Evolutionary conservation across 208 protist genomes (phyloP).

Genomic region (Strigomonas culicis): DNA sequence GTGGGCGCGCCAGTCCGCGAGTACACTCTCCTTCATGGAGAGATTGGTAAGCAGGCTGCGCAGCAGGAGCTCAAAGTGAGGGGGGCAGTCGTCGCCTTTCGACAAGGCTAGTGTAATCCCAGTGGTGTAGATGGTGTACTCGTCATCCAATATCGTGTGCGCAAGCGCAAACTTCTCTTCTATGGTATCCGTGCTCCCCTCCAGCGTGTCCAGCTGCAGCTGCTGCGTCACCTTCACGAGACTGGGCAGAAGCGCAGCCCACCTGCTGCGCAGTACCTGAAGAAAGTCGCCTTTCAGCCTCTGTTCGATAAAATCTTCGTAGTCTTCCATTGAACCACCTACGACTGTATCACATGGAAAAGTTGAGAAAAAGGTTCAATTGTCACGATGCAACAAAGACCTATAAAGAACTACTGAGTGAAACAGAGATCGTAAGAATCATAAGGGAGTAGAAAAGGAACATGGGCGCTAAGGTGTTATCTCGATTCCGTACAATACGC

Average conservation of each 20-base stretch:
- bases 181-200: conserved; percentile 11
- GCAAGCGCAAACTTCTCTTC: conserved; percentile 31
- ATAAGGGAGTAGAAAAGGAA: too few species aligned
- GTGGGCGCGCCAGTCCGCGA: conserved; percentile 38
- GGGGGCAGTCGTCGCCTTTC: background rate
- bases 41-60: conserved; percentile 36
- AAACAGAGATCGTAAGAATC: too few species aligned
- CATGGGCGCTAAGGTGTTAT: background rate
- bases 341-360: too few species aligned
- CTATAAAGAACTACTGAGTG: too few species aligned
- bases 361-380: too few species aligned
- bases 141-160: conserved; percentile 26
- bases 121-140: conserved; percentile 43
- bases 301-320: conserved; percentile 20
- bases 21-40: conserved; percentile 35
- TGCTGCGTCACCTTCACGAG: conserved; percentile 43
- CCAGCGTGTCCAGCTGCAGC: conserved; percentile 27
- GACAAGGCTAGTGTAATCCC: background rate
- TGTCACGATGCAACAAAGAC: too few species aligned
- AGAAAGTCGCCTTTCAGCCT: conserved; percentile 35
- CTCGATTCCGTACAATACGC: background rate
- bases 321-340: conserved; percentile 19
- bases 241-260: conserved; percentile 39
- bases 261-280: conserved; percentile 47
- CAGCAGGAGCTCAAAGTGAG: conserved; percentile 21